Base-by-base conservation (phyloP, 352 stramenopile species). In the Pythium periplocum region DNA sequence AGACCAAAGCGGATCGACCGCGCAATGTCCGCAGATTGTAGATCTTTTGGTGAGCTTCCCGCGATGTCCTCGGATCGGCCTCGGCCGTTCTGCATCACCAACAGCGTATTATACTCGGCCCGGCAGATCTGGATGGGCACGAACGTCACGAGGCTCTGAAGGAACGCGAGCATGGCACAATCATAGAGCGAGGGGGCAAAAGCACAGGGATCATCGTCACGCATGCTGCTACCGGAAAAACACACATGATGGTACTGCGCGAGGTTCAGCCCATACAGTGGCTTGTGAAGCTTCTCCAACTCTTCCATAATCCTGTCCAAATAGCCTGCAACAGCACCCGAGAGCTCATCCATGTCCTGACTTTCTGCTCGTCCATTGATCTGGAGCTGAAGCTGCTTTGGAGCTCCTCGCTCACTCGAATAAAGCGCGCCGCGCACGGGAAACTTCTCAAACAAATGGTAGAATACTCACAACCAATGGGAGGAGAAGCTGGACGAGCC, bases 81-180 rank as follows among this genome's bases (percentile, higher is more conserved):
- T 5, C 38, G 17, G 26, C 77, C 80, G 57, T 90, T 58, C 11
- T 39, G 43, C 59, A 90, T 59, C 6, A 90, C 35, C 7, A 60
- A 77, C 42, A 91, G 49, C 5, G 75, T 67, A 49, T 91, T 89
- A 31, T 46, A 59, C 43, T 87, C 66, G 1, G 81, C 81, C 6
- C 81, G 74, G 47, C 81, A 91, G 41, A 91, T 87, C 48, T 88
- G 78, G 32, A 91, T 50, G 1, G 81, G 81, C 17, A 91, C 62
- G 55, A 89, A 88, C 1, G 78, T 88, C 12, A 88, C 54, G 0
- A 89, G 48, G 6, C 53, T 62, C 9, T 65, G 59, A 4, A 87
- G 57, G 8, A 87, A 63, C 0, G 48, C 34, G 1, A 42, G 37
- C 8, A 62, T 48, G 11, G 43, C n/a, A 11, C 52, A 48, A n/a